phyloP scores from a whole-genome alignment of 768 basidiomycete genomes.

The Mycena vulgaris region DNA sequence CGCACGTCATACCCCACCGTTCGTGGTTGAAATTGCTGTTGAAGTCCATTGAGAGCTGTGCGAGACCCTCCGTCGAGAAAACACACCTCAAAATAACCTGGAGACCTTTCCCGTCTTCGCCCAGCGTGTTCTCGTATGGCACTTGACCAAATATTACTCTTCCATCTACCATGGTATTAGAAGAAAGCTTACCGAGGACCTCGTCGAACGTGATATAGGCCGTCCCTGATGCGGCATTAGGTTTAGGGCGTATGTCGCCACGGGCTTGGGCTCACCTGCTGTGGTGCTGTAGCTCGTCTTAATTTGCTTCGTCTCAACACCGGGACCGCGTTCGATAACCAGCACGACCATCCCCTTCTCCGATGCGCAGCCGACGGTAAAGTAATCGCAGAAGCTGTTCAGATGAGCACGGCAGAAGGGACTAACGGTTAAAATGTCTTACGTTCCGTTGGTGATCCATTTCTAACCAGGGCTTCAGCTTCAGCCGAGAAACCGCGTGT shows the following conservation, averaged over 20 bases:
- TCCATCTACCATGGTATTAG: too few species aligned
- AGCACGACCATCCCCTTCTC: conserved; percentile 57
- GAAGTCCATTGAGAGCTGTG: conserved; percentile 75
- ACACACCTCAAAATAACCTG: conserved; percentile 50
- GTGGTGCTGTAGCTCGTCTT: conserved; percentile 91
- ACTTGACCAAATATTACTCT: too few species aligned
- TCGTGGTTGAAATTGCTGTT: conserved; percentile 80
- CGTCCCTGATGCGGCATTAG: conserved; percentile 60
- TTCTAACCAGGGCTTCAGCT: conserved; percentile 52
- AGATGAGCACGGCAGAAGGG: too few species aligned
- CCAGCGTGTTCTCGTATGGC: conserved; percentile 88
- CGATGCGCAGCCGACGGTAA: conserved; percentile 73
- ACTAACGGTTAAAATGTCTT: too few species aligned
- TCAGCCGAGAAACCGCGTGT: not conserved
- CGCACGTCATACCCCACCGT: conserved; percentile 80
- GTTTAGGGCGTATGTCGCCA: not conserved
- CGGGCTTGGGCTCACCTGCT: conserved; percentile 61
- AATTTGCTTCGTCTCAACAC: conserved; percentile 84
- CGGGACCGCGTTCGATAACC: conserved; percentile 53
- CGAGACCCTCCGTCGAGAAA: conserved; percentile 55
- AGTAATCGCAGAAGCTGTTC: conserved; percentile 72
- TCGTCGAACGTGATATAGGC: conserved; percentile 88
- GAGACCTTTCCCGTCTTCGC: conserved; percentile 55
- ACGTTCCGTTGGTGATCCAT: conserved; percentile 88
- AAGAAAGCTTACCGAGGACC: too few species aligned